A percentile compares a stretch with the other conserved stretches of the same genome.
phyloP scores from a whole-genome alignment of 2,329 filamentous ascomycete species.

The Ophiostoma populinum region DNA sequence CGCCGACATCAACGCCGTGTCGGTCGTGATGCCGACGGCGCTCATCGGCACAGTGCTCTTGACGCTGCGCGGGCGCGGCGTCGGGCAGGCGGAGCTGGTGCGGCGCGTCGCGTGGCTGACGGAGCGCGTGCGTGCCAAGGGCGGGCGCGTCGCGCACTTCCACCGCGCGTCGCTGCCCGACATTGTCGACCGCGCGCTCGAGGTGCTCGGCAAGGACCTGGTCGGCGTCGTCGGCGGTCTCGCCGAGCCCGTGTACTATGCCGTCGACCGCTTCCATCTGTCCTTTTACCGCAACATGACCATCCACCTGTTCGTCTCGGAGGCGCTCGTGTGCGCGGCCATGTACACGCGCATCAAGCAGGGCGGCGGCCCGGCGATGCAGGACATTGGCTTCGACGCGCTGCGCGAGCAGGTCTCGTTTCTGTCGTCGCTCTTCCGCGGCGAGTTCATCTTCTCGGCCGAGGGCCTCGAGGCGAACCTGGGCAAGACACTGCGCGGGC shows the following conservation, averaged over 20 bases:
- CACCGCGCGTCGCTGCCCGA: slow-evolving; percentile 60
- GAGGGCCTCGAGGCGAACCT: slow-evolving; percentile 70
- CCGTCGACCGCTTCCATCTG: slow-evolving; percentile 88
- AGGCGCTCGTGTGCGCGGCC: slow-evolving; percentile 74
- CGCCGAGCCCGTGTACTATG: slow-evolving; percentile 83
- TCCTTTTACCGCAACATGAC: slow-evolving; percentile 99
- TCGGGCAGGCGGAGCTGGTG: slow-evolving; percentile 71
- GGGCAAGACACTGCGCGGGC: slow-evolving; percentile 55
- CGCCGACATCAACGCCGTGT: slow-evolving; percentile 86
- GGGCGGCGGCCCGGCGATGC: slow-evolving; percentile 67
- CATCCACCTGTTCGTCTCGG: slow-evolving; percentile 91
- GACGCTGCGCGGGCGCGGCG: slow-evolving; percentile 78
- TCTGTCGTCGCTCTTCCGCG: slow-evolving; percentile 81
- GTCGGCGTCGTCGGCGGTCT: slow-evolving; percentile 66
- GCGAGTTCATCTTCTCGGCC: slow-evolving; percentile 91
- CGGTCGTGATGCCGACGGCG: slow-evolving; percentile 95
- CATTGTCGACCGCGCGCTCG: slow-evolving; percentile 77
- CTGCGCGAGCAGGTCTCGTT: slow-evolving; percentile 71
- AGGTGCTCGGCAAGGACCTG: slow-evolving; percentile 77
- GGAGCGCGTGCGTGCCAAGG: slow-evolving; percentile 63
- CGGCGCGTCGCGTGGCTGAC: slow-evolving; percentile 84
- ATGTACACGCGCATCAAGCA: slow-evolving; percentile 85
- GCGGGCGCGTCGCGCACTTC: slow-evolving; percentile 87
- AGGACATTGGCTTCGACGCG: slow-evolving; percentile 59
- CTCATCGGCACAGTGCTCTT: slow-evolving; percentile 86